These are phyloP conservation scores for Rutstroemia sp. DNA, from an alignment of 2,329 filamentous ascomycete genomes.

Conservation along the genomic window DNA sequence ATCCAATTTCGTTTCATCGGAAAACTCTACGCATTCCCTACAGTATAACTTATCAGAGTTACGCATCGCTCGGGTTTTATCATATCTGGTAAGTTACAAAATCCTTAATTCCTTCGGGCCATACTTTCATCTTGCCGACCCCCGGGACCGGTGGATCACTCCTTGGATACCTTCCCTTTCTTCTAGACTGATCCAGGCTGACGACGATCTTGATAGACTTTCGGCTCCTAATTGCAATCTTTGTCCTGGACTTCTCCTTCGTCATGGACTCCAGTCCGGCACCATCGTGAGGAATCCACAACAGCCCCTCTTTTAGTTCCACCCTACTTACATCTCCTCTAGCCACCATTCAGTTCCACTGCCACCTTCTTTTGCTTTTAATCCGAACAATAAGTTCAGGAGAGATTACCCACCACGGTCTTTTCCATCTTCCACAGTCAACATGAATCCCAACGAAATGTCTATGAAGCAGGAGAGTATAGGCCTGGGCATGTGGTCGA, in stretches of 20 bases:
- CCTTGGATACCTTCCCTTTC: slow-evolving; percentile 12
- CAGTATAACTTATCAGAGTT: slow-evolving; percentile 32
- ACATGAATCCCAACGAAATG: slow-evolving; percentile 46
- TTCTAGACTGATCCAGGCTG: slow-evolving; percentile 23
- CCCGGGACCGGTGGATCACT: slow-evolving; percentile 18
- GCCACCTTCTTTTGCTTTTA: slow-evolving; percentile 42
- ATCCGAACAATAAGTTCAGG: slow-evolving; percentile 41
- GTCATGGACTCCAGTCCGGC: slow-evolving; percentile 46
- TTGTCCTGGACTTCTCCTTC: slow-evolving; percentile 25
- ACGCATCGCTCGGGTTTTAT: slow-evolving; percentile 27
- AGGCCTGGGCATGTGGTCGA: slow-evolving; percentile 46
- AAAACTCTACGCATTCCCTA: slow-evolving; percentile 35
- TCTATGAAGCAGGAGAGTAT: slow-evolving; percentile 41
- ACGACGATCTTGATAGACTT: slow-evolving; percentile 26
- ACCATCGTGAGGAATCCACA: slow-evolving; percentile 41
- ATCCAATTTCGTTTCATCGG: slow-evolving; percentile 31
- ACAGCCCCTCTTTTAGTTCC: slow-evolving; percentile 17
- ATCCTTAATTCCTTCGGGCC: slow-evolving; percentile 13
- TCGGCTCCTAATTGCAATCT: slow-evolving; percentile 18
- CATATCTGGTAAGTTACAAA: slow-evolving; percentile 25
- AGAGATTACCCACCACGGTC: slow-evolving; percentile 39
- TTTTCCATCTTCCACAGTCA: slow-evolving; percentile 33
- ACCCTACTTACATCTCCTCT: slow-evolving; percentile 33
- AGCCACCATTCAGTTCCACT: slow-evolving; percentile 41
- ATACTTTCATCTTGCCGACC: slow-evolving; percentile 5